Evolutionary conservation across 805 yeast species (phyloP), one percentile per base, ranked within the genome.

Genomic region (Ogataea wickerhamii): DNA sequence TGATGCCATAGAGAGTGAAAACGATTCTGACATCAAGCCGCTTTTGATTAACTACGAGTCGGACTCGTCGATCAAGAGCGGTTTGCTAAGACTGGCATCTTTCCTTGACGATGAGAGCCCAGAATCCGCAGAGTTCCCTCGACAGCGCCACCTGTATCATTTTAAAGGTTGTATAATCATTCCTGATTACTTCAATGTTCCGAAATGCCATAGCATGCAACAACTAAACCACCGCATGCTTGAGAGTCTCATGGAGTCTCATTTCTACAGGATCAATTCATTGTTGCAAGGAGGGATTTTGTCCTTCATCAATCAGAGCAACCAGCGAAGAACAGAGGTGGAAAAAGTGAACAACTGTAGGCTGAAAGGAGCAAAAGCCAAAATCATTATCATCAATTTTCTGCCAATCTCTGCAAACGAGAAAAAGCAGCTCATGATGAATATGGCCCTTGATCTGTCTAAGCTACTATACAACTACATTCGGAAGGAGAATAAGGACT

Each of bases 11-110:
- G 74, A 72, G 43, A 73, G 66, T 43, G 85, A 83, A 41, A 71
- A 80, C 32, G 76, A 82, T 12, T 73, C 75, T 18, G 95, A 87
- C 55, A 73, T 86, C 38, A 75, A 83, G 47, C 78, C 84, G 29
- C 64, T 87, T 38, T 71, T 76, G 27, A 58, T 87, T 38, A 70
- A 72, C 31, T 73, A 69, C 17, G 65, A 66, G 16, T 59, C 66
- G 6, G 60, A 59, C 11, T 52, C 64, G 10, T 63, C 69, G 4
- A 66, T 74, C 38, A 74, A 68, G 28, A 54, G 60, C 4, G 77
- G 79, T 28, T 44, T 82, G n/a, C 51, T 60, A 12, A 68, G 70
- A 42, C 69, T 86, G 41, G 67, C 70, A 29, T 61, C 63, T 2
- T 52, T 77, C 17, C 64, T 83, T 20, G 68, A 67, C 24, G 39